Base-by-base conservation (phyloP, 2,329 filamentous ascomycete genomes). In the Paracamarosporium sp. region DNA sequence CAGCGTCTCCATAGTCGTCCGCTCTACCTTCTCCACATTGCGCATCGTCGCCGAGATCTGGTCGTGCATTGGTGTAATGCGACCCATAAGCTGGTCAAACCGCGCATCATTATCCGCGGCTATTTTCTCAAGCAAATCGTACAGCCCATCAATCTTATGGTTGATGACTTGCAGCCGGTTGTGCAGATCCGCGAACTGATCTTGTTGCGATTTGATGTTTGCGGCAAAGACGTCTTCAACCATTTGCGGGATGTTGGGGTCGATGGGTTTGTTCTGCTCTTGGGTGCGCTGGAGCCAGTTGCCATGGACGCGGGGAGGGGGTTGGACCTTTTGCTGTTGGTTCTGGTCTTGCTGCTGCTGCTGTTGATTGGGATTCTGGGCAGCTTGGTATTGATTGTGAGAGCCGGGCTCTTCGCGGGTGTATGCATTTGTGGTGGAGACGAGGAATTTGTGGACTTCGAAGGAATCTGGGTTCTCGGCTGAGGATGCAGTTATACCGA, bases 401-500 rank as follows among this genome's bases (percentile, higher is more conserved):
- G 58, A 54, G 60, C 65, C 62, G 52, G 68, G 68, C 67, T 79
- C 68, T 57, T 76, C 70, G 46, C 69, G 66, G 11, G 72, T 70
- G 61, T 72, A 55, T 1, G 74, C 62, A 57, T 74, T 75, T n/a
- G 73, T 79, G 60, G 68, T 88, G 71, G 88, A 86, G 50, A 95
- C 86, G 33, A 90, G 84, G 72, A 98, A 85, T 75, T 94, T 96
- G 82, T 93, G 95, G 64, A 97, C 78, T 78, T 99, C 95, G 70
- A 97, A 96, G 5, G 92, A 96, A 79, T 99, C 95, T 0, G 95
- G 93, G 68, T 88, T 93, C 65, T 98, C 94, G 28, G 92, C 91
- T 3, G 92, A 94, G 15, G 92, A 91, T 40, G 94, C 95, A 12
- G 90, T 92, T 66, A 99, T 81, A 68, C 95, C 95, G 65, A 97